phyloP scores from a whole-genome alignment of 163 green algal genomes.

The Scenedesmus sp. region DNA sequence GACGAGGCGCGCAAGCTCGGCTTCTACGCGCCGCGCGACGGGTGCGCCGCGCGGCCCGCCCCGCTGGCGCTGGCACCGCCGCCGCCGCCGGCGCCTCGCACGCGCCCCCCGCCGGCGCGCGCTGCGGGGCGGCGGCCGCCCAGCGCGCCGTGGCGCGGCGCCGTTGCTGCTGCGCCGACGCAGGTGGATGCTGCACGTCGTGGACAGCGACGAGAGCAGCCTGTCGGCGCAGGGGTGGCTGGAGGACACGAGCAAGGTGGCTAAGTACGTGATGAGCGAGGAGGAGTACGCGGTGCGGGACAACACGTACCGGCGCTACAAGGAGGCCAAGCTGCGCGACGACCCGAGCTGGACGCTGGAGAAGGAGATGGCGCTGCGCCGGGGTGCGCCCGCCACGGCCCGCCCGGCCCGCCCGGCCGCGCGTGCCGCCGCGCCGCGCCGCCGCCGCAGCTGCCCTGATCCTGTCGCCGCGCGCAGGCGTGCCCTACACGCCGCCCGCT shows the following conservation, averaged over 20 bases:
- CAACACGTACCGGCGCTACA: slow-evolving; percentile 91
- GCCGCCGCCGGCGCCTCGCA: too few species aligned
- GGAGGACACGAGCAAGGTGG: slow-evolving; percentile 94
- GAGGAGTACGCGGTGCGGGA: slow-evolving; percentile 92
- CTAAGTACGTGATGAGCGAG: slow-evolving; percentile 96
- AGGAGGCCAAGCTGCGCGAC: slow-evolving; percentile 75
- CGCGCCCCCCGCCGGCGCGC: too few species aligned
- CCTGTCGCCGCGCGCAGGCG: neutral
- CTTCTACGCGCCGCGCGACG: slow-evolving; percentile 87
- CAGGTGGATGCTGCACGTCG: slow-evolving; percentile 89
- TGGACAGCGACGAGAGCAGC: slow-evolving; percentile 90
- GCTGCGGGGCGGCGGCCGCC: too few species aligned
- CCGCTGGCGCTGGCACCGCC: too few species aligned
- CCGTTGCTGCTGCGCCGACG: neutral
- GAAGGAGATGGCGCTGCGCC: slow-evolving; percentile 87
- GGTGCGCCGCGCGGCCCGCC: slow-evolving; percentile 20
- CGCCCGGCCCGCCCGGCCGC: too few species aligned
- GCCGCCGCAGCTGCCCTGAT: too few species aligned
- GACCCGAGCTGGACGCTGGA: slow-evolving; percentile 91
- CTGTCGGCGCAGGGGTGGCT: slow-evolving; percentile 92
- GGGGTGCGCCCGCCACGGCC: slow-evolving; percentile 56
- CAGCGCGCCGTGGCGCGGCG: neutral
- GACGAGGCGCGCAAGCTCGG: slow-evolving; percentile 86
- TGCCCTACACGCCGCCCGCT: slow-evolving; percentile 6
- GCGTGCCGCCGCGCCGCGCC: too few species aligned